These are phyloP conservation scores for Whalleya microplaca DNA, from an alignment of 2,329 filamentous ascomycete genomes.

Conservation along the genomic window DNA sequence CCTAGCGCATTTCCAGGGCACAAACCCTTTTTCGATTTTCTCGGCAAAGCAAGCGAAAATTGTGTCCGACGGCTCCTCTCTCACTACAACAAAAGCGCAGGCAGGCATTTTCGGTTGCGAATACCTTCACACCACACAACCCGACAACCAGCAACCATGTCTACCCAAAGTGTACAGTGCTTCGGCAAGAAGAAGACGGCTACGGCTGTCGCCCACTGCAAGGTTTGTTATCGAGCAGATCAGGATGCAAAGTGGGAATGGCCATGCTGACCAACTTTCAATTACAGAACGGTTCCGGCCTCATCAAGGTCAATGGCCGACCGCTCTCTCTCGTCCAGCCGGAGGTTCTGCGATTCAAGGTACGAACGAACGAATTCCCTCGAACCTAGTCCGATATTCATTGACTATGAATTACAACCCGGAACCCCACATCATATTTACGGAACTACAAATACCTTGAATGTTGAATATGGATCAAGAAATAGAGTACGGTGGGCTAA, in stretches of 20 bases:
- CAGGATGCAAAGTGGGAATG: constrained; percentile 1
- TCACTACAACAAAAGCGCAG: constrained; percentile 20
- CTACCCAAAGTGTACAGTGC: constrained; percentile 88
- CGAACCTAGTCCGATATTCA: constrained; percentile 12
- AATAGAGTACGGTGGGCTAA: constrained; percentile 9
- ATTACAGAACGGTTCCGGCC: constrained; percentile 55
- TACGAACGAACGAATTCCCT: constrained; percentile 45
- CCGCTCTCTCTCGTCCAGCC: constrained; percentile 93
- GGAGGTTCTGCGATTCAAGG: constrained; percentile 97
- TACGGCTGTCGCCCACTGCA: constrained; percentile 89
- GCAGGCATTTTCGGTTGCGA: constrained; percentile 27
- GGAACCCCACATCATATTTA: neutral
- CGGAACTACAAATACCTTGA: neutral
- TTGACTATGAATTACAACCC: constrained; percentile 1
- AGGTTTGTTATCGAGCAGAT: constrained; percentile 58
- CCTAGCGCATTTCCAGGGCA: constrained; percentile 33
- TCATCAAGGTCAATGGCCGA: constrained; percentile 98
- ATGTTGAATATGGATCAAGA: constrained; percentile 2
- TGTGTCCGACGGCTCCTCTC: constrained; percentile 19
- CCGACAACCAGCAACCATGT: constrained; percentile 62
- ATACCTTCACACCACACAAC: constrained; percentile 29
- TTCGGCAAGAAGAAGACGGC: constrained; percentile 99
- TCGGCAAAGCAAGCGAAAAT: constrained; percentile 29
- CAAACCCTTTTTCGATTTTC: constrained; percentile 33
- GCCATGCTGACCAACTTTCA: constrained; percentile 20